Evolutionary conservation across 805 yeast species (phyloP).

Genomic region (Grigorovia yakushimaensis): DNA sequence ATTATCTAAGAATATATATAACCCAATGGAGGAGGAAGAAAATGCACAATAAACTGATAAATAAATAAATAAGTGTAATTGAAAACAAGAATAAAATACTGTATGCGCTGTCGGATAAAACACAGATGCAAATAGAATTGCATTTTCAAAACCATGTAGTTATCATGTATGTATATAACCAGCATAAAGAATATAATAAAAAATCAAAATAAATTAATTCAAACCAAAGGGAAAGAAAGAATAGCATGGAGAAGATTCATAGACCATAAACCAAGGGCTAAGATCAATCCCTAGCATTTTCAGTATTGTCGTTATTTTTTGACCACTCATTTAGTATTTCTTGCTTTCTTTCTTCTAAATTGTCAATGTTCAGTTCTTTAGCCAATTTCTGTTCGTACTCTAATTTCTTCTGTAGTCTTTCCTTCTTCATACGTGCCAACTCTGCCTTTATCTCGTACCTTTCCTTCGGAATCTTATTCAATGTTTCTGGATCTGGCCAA

Average conservation of each 20-base stretch:
- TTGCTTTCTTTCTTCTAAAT: background rate
- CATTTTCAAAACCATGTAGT: too few relatives aligned
- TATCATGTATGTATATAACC: too few relatives aligned
- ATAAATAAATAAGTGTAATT: too few relatives aligned
- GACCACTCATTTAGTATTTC: background rate
- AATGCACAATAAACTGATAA: constrained; percentile 5
- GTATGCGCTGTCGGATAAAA: too few relatives aligned
- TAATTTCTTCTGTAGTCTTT: constrained; percentile 60
- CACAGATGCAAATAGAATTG: too few relatives aligned
- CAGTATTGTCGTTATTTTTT: background rate
- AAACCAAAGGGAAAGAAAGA: too few relatives aligned
- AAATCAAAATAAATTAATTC: too few relatives aligned
- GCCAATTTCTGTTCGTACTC: constrained; percentile 62
- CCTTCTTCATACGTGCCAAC: constrained; percentile 75
- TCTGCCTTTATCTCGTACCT: constrained; percentile 88
- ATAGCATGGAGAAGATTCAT: too few relatives aligned
- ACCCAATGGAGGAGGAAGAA: constrained; percentile 70
- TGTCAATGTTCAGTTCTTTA: constrained; percentile 53
- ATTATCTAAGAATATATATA: constrained; percentile 74
- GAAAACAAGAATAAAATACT: too few relatives aligned
- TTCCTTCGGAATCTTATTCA: constrained; percentile 87
- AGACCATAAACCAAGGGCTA: too few relatives aligned
- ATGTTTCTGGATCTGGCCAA: constrained; percentile 93
- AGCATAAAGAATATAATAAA: too few relatives aligned
- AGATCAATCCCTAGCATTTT: background rate